These are phyloP conservation scores for Wallemia mellicola DNA, from an alignment of 1,284 basidiomycete genomes.

Conservation along the genomic window DNA sequence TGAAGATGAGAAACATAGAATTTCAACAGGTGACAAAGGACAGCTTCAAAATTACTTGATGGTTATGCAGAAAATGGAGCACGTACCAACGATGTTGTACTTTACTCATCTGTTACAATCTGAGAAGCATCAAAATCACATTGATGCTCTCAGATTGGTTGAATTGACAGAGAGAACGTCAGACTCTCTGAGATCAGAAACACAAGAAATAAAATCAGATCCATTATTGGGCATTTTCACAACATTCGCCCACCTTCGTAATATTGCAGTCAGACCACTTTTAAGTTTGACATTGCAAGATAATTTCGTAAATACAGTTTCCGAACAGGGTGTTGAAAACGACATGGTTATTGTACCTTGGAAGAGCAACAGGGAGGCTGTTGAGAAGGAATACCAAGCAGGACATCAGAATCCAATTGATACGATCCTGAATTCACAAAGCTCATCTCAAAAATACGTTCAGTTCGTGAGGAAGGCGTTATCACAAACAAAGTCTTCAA, in stretches of 20 bases:
- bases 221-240: constrained; percentile 49
- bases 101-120: constrained; percentile 1
- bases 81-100: constrained; percentile 3
- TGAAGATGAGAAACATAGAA: constrained; percentile 7
- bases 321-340: background rate
- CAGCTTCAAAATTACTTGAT: background rate
- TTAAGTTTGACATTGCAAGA: background rate
- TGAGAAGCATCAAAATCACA: constrained; percentile 4
- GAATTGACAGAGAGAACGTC: constrained; percentile 65
- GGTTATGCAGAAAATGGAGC: constrained; percentile 3
- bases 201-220: constrained; percentile 34
- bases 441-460: background rate
- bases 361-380: background rate
- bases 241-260: constrained; percentile 18
- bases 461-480: background rate
- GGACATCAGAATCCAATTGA: background rate
- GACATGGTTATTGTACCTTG: constrained; percentile 18
- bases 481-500: constrained; percentile 1
- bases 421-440: background rate
- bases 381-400: background rate
- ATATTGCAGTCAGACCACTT: background rate
- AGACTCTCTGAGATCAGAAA: constrained; percentile 46
- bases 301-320: background rate
- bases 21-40: constrained; percentile 2
- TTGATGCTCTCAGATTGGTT: constrained; percentile 56